Evolutionary conservation across 2,329 filamentous ascomycete species (phyloP).

Genomic region (Claviceps pusilla): DNA sequence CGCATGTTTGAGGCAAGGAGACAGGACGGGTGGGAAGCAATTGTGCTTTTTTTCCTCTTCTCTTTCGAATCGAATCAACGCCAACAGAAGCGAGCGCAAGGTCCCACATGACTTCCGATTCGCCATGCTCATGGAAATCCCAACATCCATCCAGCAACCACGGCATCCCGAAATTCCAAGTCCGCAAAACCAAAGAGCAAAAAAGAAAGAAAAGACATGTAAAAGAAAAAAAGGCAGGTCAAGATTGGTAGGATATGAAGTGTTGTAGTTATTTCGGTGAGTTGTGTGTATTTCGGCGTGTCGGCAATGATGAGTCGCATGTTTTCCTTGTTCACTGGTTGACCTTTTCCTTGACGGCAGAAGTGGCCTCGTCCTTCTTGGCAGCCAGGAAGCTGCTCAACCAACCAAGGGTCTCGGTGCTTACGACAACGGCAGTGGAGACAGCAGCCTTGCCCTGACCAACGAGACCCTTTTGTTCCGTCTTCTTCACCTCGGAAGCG

Average conservation of each 20-base stretch:
- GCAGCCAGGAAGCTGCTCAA: slow-evolving; percentile 41
- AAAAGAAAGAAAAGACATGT: too few relatives aligned
- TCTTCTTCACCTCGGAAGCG: slow-evolving; percentile 45
- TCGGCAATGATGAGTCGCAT: background rate
- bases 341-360: slow-evolving; percentile 36
- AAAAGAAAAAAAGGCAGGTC: too few relatives aligned
- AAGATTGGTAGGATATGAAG: too few relatives aligned
- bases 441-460: slow-evolving; percentile 55
- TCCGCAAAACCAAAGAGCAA: too few relatives aligned
- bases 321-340: slow-evolving; percentile 22
- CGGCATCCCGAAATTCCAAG: too few relatives aligned
- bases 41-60: background rate
- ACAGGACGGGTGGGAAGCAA: background rate
- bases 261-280: background rate
- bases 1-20: too few relatives aligned
- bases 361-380: slow-evolving; percentile 48
- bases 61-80: background rate
- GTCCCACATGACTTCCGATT: too few relatives aligned
- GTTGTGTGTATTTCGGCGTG: background rate
- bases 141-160: too few relatives aligned
- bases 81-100: background rate
- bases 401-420: slow-evolving; percentile 48
- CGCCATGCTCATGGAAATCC: too few relatives aligned
- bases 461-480: slow-evolving; percentile 48
- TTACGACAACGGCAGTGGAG: slow-evolving; percentile 51